phyloP scores from a whole-genome alignment of 768 basidiomycete genomes.

The Saitozyma podzolica region DNA sequence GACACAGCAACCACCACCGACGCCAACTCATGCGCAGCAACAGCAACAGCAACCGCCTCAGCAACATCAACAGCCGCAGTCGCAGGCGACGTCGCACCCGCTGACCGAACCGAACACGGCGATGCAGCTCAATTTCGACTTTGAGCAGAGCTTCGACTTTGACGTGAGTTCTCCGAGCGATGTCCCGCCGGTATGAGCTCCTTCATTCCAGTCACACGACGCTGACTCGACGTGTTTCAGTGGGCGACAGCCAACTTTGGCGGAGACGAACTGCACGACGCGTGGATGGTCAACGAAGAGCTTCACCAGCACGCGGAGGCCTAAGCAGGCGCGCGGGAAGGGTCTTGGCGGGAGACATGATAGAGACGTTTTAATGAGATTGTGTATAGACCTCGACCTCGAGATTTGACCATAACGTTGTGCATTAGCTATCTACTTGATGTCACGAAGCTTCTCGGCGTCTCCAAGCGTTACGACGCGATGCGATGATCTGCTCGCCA shows the following conservation, averaged over 20 bases:
- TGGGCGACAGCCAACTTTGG: slow-evolving; percentile 7
- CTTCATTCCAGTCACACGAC: not conserved
- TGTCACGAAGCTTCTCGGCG: too few relatives aligned
- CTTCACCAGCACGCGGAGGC: too few relatives aligned
- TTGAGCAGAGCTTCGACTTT: slow-evolving; percentile 2
- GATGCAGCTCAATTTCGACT: slow-evolving; percentile 8
- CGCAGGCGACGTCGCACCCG: not conserved
- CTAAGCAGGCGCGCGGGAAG: not conserved
- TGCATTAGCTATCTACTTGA: not conserved
- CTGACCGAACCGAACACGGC: slow-evolving; percentile 2
- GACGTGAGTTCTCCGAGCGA: slow-evolving; percentile 5
- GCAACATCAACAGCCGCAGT: not conserved
- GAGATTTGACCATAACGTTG: not conserved
- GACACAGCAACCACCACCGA: not conserved
- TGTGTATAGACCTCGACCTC: not conserved
- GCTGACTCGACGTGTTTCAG: not conserved
- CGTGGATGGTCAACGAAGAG: too few relatives aligned
- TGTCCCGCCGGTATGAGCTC: not conserved
- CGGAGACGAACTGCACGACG: not conserved
- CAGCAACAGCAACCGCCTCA: too few relatives aligned
- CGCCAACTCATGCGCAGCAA: not conserved
- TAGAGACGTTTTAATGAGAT: not conserved
- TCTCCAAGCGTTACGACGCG: too few relatives aligned
- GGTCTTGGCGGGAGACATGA: not conserved
- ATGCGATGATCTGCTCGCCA: too few relatives aligned